Evolutionary conservation across 768 basidiomycete species (phyloP).

Genomic region (Kwoniella newhampshirensis): DNA sequence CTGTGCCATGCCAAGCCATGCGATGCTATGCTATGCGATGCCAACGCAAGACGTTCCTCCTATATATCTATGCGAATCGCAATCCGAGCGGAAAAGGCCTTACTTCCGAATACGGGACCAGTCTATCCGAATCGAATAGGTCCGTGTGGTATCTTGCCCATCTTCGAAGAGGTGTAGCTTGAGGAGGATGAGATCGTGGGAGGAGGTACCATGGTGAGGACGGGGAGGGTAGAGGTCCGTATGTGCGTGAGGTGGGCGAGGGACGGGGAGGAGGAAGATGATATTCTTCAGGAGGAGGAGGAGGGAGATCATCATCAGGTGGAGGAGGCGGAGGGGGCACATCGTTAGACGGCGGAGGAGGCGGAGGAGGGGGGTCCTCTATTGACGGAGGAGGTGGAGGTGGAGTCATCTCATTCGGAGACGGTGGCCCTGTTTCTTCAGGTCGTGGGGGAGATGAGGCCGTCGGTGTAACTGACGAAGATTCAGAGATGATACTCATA

Average conservation of each 20-base stretch:
- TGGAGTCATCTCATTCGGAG: slow-evolving; percentile 1
- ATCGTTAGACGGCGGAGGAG: slow-evolving; percentile 4
- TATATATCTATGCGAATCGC: too few relatives aligned
- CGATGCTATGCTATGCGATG: too few relatives aligned
- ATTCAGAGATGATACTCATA: not conserved
- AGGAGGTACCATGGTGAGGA: not conserved
- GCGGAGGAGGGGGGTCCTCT: slow-evolving; percentile 5
- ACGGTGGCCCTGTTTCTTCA: not conserved
- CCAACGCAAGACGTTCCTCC: too few relatives aligned
- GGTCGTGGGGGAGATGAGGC: slow-evolving; percentile 9
- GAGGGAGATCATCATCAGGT: slow-evolving; percentile 6
- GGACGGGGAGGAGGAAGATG: slow-evolving; percentile 14
- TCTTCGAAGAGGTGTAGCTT: slow-evolving; percentile 11
- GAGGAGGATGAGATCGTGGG: slow-evolving; percentile 2
- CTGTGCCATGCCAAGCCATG: too few relatives aligned
- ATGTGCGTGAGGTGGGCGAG: slow-evolving; percentile 3
- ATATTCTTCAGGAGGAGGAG: slow-evolving; percentile 11
- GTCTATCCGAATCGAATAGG: slow-evolving; percentile 35
- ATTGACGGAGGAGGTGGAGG: slow-evolving; percentile 18
- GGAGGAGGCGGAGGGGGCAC: slow-evolving; percentile 12
- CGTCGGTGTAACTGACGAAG: not conserved
- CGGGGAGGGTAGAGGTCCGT: slow-evolving; percentile 1
- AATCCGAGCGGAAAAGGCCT: slow-evolving; percentile 36
- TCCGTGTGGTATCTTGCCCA: slow-evolving; percentile 41
- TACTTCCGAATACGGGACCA: slow-evolving; percentile 20